Percentiles rank a stretch among this genome's conserved stretches.
phyloP scores from a whole-genome alignment of 139 green algal species.

The Raphidocelis subcapitata region DNA sequence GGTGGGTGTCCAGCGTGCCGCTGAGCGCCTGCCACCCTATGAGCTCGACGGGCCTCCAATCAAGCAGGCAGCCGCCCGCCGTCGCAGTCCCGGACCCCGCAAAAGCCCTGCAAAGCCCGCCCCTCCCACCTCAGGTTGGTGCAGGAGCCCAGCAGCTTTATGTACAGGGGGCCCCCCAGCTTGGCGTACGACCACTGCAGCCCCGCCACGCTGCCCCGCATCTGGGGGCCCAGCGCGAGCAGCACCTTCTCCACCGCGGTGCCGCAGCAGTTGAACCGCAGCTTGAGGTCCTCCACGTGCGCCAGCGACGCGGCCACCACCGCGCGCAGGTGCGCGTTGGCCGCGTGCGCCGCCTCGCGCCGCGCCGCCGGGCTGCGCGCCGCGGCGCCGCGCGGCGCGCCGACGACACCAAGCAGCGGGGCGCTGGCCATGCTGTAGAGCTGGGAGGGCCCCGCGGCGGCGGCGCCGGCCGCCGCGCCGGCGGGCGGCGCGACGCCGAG shows the following conservation, averaged over 20 bases:
- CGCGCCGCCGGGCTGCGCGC: not conserved
- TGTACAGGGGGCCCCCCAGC: constrained; percentile 8
- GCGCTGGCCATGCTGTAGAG: constrained; percentile 3
- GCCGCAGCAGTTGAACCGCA: constrained; percentile 32
- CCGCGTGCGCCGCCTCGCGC: not conserved
- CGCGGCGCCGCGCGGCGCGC: not conserved
- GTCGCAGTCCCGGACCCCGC: too few species aligned
- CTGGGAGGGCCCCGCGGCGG: not conserved
- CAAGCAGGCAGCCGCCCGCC: too few species aligned
- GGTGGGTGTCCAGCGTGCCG: too few species aligned
- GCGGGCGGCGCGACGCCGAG: too few species aligned
- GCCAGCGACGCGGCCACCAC: not conserved
- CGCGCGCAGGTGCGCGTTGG: constrained; percentile 5
- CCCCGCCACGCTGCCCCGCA: constrained; percentile 9
- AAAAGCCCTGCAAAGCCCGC: too few species aligned
- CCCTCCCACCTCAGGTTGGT: constrained; percentile 5
- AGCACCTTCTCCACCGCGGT: constrained; percentile 25
- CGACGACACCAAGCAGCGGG: constrained; percentile 6
- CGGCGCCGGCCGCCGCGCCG: too few species aligned
- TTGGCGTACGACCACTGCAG: constrained; percentile 31
- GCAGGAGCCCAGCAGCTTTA: constrained; percentile 14
- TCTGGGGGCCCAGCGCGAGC: constrained; percentile 4
- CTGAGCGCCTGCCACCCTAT: too few species aligned
- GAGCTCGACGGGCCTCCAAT: too few species aligned
- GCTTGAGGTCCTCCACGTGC: constrained; percentile 14